phyloP scores from a whole-genome alignment of 768 basidiomycete genomes.

The Rhizopogon sp. region DNA sequence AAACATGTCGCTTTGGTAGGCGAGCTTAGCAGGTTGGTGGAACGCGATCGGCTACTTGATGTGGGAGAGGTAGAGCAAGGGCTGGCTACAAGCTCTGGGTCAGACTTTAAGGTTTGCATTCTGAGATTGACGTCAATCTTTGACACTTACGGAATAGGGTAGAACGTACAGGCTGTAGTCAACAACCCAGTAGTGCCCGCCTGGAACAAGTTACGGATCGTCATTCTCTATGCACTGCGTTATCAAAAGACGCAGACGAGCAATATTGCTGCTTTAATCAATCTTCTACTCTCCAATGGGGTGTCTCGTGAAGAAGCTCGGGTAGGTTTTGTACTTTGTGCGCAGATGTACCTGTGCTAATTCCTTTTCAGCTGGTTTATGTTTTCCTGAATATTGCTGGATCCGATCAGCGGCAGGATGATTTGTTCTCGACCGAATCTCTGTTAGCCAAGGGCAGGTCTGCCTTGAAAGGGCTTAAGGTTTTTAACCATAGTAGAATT shows the following conservation, averaged over 20 bases:
- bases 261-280: constrained; percentile 78
- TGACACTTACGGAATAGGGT: constrained; percentile 24
- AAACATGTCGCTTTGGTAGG: constrained; percentile 98
- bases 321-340: constrained; percentile 29
- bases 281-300: constrained; percentile 69
- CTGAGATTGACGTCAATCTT: background rate
- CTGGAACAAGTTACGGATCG: constrained; percentile 83
- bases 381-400: constrained; percentile 90
- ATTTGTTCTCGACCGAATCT: constrained; percentile 93
- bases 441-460: constrained; percentile 91
- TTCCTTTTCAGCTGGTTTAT: constrained; percentile 71
- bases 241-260: constrained; percentile 87
- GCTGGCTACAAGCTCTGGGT: constrained; percentile 85
- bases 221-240: constrained; percentile 88
- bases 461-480: constrained; percentile 93
- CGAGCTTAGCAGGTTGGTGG: constrained; percentile 89
- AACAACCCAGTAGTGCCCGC: constrained; percentile 60
- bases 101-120: constrained; percentile 72
- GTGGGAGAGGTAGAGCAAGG: constrained; percentile 96
- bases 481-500: constrained; percentile 22
- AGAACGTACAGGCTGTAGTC: constrained; percentile 78
- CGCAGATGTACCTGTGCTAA: background rate
- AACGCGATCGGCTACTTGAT: constrained; percentile 78
- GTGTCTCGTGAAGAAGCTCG: constrained; percentile 72
- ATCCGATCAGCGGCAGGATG: constrained; percentile 94